Evolutionary conservation across 192 early-diverging fungal species (phyloP), one percentile per base, ranked within the genome.

Genomic region (Coemansia pectinata): DNA sequence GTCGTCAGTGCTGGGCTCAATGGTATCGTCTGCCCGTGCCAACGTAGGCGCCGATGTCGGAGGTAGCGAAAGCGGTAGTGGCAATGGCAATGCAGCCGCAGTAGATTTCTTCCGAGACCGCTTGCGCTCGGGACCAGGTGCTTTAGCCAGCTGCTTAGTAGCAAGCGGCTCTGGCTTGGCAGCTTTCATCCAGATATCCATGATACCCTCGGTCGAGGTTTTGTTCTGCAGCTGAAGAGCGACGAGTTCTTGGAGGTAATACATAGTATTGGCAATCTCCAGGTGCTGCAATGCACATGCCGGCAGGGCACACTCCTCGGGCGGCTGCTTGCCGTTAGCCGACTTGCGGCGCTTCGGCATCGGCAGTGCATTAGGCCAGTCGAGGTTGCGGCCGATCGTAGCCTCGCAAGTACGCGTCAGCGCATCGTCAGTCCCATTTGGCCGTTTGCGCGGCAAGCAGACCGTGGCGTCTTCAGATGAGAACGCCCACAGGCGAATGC

Each of bases 401-500:
- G 66, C 72, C 10, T 83, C 80, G 44, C 50, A 36, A 1, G 63
- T 69, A n/a, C 76, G 72, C 14, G 58, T 59, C 50, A 66, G 50
- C 23, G 72, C 65, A 25, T 81, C 72, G 27, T 83, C 80, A 5
- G 76, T 39, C 9, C 48, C 69, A 31, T 38, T 61, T 6, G 76
- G 66, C 14, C 80, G 75, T 25, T 75, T 74, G 57, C 80, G 72
- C 25, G 80, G 72, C 69, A 78, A 39, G 21, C 69, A 69, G 2
- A 74, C 61, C 1, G 62, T 70, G 23, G 80, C 63, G 3, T 78
- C 80, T 12, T 21, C 33, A 0, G 76, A 63, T 5, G 65, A 41
- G 21, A 83, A 83, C 0, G 80, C 76, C 80, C 80, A 83, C 8
- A 78, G 38, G 27, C 74, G 80, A 19, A 83, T 83, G 23, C 64